Evolutionary conservation across 768 basidiomycete genomes (phyloP).

Genomic region (Tricholoma sp.): DNA sequence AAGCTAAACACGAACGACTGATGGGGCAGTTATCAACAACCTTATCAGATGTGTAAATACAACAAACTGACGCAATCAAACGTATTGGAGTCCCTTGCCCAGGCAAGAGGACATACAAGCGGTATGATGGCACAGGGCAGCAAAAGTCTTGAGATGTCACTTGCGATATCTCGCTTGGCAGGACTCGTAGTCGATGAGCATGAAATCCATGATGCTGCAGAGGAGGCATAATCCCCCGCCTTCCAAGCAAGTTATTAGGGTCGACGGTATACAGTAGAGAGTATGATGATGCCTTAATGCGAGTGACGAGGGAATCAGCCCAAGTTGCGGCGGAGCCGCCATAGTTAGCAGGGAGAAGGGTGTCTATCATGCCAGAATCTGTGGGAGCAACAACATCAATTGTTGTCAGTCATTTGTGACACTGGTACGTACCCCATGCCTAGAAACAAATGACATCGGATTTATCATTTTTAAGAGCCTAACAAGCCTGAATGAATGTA

Average conservation of each 20-base stretch:
- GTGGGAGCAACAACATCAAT: neutral
- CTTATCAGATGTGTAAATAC: neutral
- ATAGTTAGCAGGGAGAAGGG: conserved; percentile 29
- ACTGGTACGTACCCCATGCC: conserved; percentile 30
- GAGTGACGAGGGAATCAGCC: conserved; percentile 32
- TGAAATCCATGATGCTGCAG: conserved; percentile 31
- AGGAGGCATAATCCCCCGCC: conserved; percentile 28
- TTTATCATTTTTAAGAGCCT: neutral
- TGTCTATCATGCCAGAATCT: conserved; percentile 39
- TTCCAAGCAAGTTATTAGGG: conserved; percentile 9
- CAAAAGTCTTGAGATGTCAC: conserved; percentile 28
- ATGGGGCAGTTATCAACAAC: neutral
- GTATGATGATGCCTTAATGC: conserved; percentile 31
- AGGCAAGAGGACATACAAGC: conserved; percentile 42
- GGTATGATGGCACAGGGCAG: conserved; percentile 29
- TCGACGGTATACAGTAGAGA: neutral
- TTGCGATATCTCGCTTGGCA: conserved; percentile 22
- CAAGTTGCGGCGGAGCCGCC: conserved; percentile 17
- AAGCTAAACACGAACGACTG: conserved; percentile 42
- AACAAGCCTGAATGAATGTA: neutral
- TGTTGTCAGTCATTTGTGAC: neutral
- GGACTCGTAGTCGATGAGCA: conserved; percentile 32
- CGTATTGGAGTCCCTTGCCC: conserved; percentile 41
- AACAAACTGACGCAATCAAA: conserved; percentile 36
- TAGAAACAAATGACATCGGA: conserved; percentile 8